Evolutionary conservation across 2,329 filamentous ascomycete species (phyloP), one percentile per base, ranked within the genome.

Genomic region (Fusarium mundagurra): DNA sequence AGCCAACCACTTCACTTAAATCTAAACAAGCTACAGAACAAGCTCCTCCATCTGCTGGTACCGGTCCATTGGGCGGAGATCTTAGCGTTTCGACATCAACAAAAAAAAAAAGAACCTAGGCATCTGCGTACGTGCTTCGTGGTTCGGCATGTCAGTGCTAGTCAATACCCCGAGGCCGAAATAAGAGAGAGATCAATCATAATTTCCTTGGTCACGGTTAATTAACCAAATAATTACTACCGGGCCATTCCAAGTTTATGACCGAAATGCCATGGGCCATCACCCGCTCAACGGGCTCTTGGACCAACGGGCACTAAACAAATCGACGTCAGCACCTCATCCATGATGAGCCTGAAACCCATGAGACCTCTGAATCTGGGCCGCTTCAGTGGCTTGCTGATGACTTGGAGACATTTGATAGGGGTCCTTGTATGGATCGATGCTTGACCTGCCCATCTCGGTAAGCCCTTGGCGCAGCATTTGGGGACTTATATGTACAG

Each of bases 391-490:
- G 45, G 38, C 34, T 45, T 47, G 41, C 17, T 67, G 33, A 55
- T 44, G 67, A 57, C 67, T 47, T 50, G 48, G 33, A 57, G 39
- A 51, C 43, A 48, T 43, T 24, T 61, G 63, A 69, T 69, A 72
- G 63, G 67, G 55, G 69, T 58, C 59, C 41, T 45, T 33, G n/a
- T 24, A 69, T 60, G 45, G 48, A 68, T 67, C 58, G 44, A 64
- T 50, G 62, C 34, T 67, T 45, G 54, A 72, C 71, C 71, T 73
- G 71, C 72, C 71, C 71, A 59, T 72, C 71, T 69, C 51, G 71
- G 72, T 53, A 74, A 74, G 71, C 36, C 41, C 53, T 69, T 61
- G 47, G 31, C 48, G 41, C 29, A 54, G 63, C 41, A 33, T 22
- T 54, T 58, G 31, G 22, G 20, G 39, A 31, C 17, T 14, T 14